Evolutionary conservation across 495 filamentous ascomycete species (phyloP).

Genomic region (Talaromyces stipitatus): DNA sequence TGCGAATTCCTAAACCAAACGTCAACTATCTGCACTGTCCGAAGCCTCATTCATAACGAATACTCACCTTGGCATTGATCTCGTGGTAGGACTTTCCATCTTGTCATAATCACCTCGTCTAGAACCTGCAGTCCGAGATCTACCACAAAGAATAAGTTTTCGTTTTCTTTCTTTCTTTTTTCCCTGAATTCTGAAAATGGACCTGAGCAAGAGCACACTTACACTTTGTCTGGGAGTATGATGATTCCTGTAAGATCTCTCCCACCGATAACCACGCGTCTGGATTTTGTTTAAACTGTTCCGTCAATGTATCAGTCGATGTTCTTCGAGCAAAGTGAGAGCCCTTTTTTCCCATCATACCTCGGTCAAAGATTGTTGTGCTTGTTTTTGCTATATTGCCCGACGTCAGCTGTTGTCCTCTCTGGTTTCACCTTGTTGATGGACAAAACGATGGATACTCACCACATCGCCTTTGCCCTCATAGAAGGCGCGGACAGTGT

Average conservation of each 20-base stretch:
- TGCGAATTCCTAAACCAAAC: conserved; percentile 71
- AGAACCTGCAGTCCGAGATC: conserved; percentile 93
- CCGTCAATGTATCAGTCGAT: conserved; percentile 18
- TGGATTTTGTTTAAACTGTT: conserved; percentile 94
- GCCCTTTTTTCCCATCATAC: conserved; percentile 47
- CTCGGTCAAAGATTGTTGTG: conserved; percentile 89
- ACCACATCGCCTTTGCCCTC: conserved; percentile 91
- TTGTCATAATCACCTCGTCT: conserved; percentile 96
- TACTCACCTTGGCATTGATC: conserved; percentile 82
- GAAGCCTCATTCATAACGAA: conserved; percentile 6
- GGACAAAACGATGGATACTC: conserved; percentile 20
- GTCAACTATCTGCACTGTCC: not conserved
- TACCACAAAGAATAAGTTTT: conserved; percentile 22
- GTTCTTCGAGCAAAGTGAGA: not conserved
- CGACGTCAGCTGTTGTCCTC: not conserved
- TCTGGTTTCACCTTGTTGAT: not conserved
- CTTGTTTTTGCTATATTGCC: conserved; percentile 81
- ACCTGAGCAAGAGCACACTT: conserved; percentile 23
- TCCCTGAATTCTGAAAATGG: too few relatives aligned
- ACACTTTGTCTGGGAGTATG: conserved; percentile 96
- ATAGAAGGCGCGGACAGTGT: conserved; percentile 91
- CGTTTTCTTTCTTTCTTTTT: conserved; percentile 9
- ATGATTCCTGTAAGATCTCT: conserved; percentile 83
- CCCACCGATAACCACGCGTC: conserved; percentile 97
- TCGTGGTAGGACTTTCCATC: conserved; percentile 94